Percentiles rank a stretch among this genome's conserved stretches.
These are phyloP conservation scores for Niebla homalea DNA, from an alignment of 495 filamentous ascomycete genomes.

Conservation along the genomic window DNA sequence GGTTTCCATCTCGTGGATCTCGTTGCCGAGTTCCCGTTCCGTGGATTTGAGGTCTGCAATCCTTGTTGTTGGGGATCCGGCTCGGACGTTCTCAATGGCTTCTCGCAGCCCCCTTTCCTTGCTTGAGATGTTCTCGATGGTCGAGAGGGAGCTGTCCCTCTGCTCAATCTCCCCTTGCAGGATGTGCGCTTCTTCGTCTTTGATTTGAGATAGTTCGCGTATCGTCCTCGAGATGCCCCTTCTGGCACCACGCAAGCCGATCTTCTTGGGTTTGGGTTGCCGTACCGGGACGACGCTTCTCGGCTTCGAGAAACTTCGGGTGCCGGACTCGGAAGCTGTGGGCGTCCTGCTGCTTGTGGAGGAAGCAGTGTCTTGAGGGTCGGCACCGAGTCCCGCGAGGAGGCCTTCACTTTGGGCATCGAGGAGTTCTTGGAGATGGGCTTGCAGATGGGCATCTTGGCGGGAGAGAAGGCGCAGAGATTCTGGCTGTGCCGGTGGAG, in stretches of 20 bases:
- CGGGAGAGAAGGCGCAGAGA: constrained; percentile 32
- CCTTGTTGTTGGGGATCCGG: constrained; percentile 21
- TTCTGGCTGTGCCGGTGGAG: constrained; percentile 25
- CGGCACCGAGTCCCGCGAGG: constrained; percentile 34
- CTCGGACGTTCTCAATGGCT: constrained; percentile 25
- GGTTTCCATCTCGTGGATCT: constrained; percentile 52
- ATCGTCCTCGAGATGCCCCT: constrained; percentile 60
- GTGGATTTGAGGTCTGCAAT: constrained; percentile 38
- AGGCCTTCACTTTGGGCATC: constrained; percentile 77
- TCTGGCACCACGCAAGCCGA: constrained; percentile 53
- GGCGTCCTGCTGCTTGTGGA: constrained; percentile 40
- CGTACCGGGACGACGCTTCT: constrained; percentile 42
- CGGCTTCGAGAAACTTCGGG: constrained; percentile 17
- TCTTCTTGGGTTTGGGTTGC: constrained; percentile 42
- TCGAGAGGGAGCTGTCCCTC: not conserved
- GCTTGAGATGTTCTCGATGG: not conserved
- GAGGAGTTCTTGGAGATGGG: constrained; percentile 63
- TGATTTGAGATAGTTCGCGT: constrained; percentile 54
- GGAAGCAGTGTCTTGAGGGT: constrained; percentile 23
- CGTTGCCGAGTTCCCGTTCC: constrained; percentile 36
- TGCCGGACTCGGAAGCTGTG: constrained; percentile 18
- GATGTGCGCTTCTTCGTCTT: constrained; percentile 54
- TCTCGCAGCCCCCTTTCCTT: constrained; percentile 25
- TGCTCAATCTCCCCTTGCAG: constrained; percentile 38
- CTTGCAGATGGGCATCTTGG: constrained; percentile 45